These are phyloP conservation scores for Curvularia eragrostidis DNA, from an alignment of 2,329 filamentous ascomycete species.

Conservation along the genomic window DNA sequence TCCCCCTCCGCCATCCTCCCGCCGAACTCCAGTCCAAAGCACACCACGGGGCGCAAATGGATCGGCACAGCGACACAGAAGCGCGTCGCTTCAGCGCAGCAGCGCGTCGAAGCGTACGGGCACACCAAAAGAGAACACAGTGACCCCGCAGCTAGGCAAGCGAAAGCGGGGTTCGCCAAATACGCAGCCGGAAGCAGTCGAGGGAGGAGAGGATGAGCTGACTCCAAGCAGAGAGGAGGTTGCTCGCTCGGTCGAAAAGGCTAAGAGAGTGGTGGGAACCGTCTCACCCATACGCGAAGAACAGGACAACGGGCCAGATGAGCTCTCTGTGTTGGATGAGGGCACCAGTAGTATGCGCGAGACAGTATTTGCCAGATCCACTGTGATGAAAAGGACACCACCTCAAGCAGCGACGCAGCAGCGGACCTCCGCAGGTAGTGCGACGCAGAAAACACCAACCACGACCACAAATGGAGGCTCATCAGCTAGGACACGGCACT, in stretches of 20 bases:
- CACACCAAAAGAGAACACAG: conserved; percentile 25
- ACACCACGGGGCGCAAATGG: conserved; percentile 29
- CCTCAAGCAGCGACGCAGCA: conserved; percentile 17
- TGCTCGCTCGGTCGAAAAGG: conserved; percentile 37
- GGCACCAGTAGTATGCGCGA: conserved; percentile 24
- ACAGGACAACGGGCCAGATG: conserved; percentile 35
- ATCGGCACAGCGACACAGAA: conserved; percentile 38
- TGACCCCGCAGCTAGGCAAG: conserved; percentile 45
- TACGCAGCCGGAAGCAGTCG: conserved; percentile 24
- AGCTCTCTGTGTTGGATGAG: conserved; percentile 38
- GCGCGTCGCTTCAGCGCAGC: conserved; percentile 39
- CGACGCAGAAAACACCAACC: conserved; percentile 18
- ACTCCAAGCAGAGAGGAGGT: conserved; percentile 40
- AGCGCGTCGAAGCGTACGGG: conserved; percentile 21
- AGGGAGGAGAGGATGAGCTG: conserved; percentile 43
- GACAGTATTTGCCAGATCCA: conserved; percentile 12
- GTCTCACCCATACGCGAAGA: conserved; percentile 37
- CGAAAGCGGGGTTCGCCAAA: conserved; percentile 39
- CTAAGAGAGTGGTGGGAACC: conserved; percentile 31
- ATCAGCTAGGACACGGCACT: conserved; percentile 22
- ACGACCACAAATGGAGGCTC: conserved; percentile 7
- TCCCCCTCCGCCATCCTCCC: conserved; percentile 32
- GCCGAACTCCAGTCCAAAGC: conserved; percentile 34
- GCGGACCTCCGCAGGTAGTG: conserved; percentile 6
- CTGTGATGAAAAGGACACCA: conserved; percentile 21